A percentile compares a stretch with the other conserved stretches of the same genome.
Evolutionary conservation across 371 early-diverging fungal genomes (phyloP).

Genomic region (Batrachochytrium dendrobatidis): DNA sequence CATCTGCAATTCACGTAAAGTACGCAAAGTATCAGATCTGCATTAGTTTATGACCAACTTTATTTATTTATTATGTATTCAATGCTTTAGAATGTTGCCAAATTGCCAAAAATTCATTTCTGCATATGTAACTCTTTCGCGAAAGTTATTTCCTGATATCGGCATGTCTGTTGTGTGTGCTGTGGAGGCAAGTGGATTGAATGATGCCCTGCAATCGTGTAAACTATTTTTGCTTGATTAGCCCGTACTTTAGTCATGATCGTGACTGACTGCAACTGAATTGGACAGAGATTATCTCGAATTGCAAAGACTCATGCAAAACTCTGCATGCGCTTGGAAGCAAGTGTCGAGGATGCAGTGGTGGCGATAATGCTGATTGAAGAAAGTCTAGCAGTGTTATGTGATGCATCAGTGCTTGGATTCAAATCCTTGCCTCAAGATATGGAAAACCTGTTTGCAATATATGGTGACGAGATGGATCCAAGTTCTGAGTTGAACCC

Average conservation of each 20-base stretch:
- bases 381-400: conserved; percentile 13
- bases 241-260: too few relatives aligned
- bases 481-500: too few relatives aligned
- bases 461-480: too few relatives aligned
- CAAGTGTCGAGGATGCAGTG: conserved; percentile 20
- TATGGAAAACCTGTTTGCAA: conserved; percentile 13
- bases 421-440: conserved; percentile 23
- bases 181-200: conserved; percentile 1
- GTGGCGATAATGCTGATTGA: conserved; percentile 22
- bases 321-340: conserved; percentile 20
- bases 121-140: not conserved
- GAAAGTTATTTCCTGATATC: not conserved
- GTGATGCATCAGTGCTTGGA: conserved; percentile 18
- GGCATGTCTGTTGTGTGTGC: not conserved
- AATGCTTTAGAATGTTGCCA: not conserved
- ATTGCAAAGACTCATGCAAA: conserved; percentile 6
- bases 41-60: too few relatives aligned
- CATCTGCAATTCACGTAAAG: not conserved
- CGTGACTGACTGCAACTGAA: not conserved
- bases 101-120: not conserved
- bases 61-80: too few relatives aligned
- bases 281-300: not conserved
- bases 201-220: not conserved
- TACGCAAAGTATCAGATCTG: too few relatives aligned
- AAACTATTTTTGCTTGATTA: not conserved